These are phyloP conservation scores for Primulina eburnea DNA, from an alignment of 257 asterid genomes.

Conservation along the genomic window DNA sequence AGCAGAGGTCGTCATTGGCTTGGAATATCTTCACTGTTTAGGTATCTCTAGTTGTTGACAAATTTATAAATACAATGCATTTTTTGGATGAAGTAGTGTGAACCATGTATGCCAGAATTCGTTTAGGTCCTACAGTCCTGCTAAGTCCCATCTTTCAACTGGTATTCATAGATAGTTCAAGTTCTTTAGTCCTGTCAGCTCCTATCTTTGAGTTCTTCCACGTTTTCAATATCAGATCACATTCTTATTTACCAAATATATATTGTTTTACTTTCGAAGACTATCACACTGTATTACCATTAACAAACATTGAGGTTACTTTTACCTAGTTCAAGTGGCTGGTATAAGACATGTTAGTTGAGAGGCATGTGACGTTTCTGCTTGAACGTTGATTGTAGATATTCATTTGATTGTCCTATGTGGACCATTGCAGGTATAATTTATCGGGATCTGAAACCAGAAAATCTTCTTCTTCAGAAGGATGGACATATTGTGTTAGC, in stretches of 20 bases:
- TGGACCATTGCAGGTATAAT: slow-evolving; percentile 67
- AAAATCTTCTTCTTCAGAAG: slow-evolving; percentile 78
- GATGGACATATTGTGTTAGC: slow-evolving; percentile 43
- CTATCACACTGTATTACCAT: not conserved
- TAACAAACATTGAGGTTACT: not conserved
- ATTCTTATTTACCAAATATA: not conserved
- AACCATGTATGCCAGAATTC: not conserved
- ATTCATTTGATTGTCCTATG: slow-evolving; percentile 14
- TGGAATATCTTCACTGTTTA: slow-evolving; percentile 98
- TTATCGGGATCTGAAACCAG: slow-evolving; percentile 94
- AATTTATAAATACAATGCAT: not conserved
- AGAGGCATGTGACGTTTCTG: slow-evolving; percentile 9
- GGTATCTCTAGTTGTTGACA: slow-evolving; percentile 43
- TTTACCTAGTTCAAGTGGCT: not conserved
- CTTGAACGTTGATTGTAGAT: slow-evolving; percentile 16
- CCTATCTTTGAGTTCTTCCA: not conserved
- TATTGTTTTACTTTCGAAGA: not conserved
- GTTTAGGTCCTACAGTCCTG: not conserved
- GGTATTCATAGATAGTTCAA: not conserved
- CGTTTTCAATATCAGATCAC: not conserved
- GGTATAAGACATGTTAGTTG: not conserved
- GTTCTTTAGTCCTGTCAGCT: not conserved
- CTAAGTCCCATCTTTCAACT: not conserved
- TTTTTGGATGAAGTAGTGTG: not conserved
- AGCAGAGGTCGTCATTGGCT: slow-evolving; percentile 85